phyloP scores from a whole-genome alignment of 805 yeast species.

The Tetrapisispora taiwanensis region DNA sequence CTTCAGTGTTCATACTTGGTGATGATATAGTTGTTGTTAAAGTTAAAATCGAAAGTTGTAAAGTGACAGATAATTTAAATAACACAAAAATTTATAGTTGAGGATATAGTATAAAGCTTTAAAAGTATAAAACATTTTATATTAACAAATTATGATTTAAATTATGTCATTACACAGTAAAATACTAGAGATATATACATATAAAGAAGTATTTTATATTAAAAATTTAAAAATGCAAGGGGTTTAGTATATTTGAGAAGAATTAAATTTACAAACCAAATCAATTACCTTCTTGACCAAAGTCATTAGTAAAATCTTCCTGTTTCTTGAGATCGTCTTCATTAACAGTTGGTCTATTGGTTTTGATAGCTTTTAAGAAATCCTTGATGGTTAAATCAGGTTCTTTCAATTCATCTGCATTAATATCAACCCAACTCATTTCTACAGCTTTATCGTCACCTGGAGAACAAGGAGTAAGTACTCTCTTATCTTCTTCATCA shows the following conservation, averaged over 20 bases:
- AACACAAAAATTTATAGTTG: constrained; percentile 33
- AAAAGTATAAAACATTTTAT: too few species aligned
- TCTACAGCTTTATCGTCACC: constrained; percentile 84
- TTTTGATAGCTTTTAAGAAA: constrained; percentile 83
- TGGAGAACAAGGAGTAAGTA: constrained; percentile 89
- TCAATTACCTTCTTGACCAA: constrained; percentile 86
- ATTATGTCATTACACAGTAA: not conserved
- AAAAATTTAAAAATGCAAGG: not conserved
- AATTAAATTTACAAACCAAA: not conserved
- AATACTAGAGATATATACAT: not conserved
- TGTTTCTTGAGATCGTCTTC: constrained; percentile 72
- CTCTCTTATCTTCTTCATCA: constrained; percentile 30
- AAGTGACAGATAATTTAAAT: constrained; percentile 70
- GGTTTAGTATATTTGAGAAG: not conserved
- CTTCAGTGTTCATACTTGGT: constrained; percentile 53
- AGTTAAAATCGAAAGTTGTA: constrained; percentile 55
- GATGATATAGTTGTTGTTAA: constrained; percentile 58
- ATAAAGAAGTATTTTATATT: not conserved
- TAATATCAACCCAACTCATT: constrained; percentile 89
- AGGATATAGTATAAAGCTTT: not conserved
- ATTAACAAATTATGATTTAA: not conserved
- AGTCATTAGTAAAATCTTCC: constrained; percentile 81
- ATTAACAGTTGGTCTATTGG: constrained; percentile 92
- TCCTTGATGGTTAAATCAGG: constrained; percentile 87
- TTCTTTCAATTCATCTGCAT: constrained; percentile 77